Base-by-base conservation (phyloP, 106 monocot genomes). In the Triglochin maritima region DNA sequence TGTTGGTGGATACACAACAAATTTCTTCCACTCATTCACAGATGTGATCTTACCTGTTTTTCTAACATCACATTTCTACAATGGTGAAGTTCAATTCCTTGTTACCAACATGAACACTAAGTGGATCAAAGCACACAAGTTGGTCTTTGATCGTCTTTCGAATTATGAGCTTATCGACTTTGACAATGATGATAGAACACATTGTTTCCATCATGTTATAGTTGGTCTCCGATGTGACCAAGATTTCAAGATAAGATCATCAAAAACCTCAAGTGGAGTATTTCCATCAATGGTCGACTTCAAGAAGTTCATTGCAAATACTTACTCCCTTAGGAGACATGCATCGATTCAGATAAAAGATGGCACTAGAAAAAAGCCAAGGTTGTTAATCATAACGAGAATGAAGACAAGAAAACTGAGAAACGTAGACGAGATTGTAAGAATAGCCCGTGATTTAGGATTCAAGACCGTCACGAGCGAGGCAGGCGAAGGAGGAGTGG, bases 31-130 rank as follows among this genome's bases (percentile, higher is more conserved):
- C 44, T 80, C 80, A 63, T 68, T 81, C 59, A 78, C 71, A 17
- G 84, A 84, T 50, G 62, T 84, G 12, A 9, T 84, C 12, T 46
- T 84, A 65, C 84, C 84, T 6, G 74, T 84, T 45, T 84, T 77
- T 53, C 51, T 75, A 9, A 78, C 77, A 3, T 60, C 81, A 2
- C 56, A 59, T 56, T 67, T 47, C 5, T 75, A 57, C 29, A 51
- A 74, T 7, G 74, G 71, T 2, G 70, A 77, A 14, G 81, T 84
- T 10, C 74, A 63, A 10, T 71, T 84, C 63, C 57, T 84, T 10
- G 63, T 81, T 2, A 63, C 59, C 7, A 62, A 75, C 70, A 67
- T 49, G 69, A 70, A 71, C 8, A 45, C 56, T 0, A 70, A 63
- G 67, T 81, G 74, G 81, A 15, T 81, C 9, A 46, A 49, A 6